phyloP scores from a whole-genome alignment of 2,329 filamentous ascomycete species.

The Cordyceps fumosorosea region DNA sequence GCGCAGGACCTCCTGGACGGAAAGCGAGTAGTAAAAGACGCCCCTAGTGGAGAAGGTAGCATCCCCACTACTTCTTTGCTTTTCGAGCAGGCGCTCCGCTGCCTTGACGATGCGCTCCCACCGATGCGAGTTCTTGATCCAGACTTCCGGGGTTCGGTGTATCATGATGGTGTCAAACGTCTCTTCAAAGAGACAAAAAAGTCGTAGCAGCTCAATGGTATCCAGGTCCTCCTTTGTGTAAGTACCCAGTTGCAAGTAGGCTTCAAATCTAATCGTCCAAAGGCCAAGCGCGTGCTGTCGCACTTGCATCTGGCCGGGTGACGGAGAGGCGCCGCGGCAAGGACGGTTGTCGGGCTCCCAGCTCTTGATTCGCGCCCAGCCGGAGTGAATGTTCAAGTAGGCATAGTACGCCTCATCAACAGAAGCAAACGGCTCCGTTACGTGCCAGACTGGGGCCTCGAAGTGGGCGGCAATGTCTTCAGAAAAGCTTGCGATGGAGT shows the following conservation, averaged over 20 bases:
- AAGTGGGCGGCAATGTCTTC: not conserved
- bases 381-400: slow-evolving; percentile 1
- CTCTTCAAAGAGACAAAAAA: slow-evolving; percentile 7
- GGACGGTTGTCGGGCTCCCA: not conserved
- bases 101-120: slow-evolving; percentile 8
- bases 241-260: not conserved
- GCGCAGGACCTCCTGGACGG: slow-evolving; percentile 3
- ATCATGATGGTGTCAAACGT: slow-evolving; percentile 8
- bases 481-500: not conserved
- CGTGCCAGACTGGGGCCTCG: not conserved
- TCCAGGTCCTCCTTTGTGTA: not conserved
- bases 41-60: not conserved
- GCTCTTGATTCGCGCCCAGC: not conserved
- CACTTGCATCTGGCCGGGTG: not conserved
- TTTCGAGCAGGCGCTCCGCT: not conserved
- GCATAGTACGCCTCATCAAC: slow-evolving; percentile 10
- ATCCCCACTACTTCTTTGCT: not conserved
- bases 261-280: slow-evolving; percentile 1
- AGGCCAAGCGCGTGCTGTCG: slow-evolving; percentile 1
- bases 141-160: slow-evolving; percentile 3
- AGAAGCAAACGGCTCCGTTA: slow-evolving; percentile 1
- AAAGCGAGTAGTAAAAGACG: slow-evolving; percentile 1
- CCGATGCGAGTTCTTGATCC: not conserved
- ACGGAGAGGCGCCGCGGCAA: not conserved
- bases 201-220: not conserved